Conservation (phyloP, 805 yeast genomes). For the Candida morakotiae region DNA sequence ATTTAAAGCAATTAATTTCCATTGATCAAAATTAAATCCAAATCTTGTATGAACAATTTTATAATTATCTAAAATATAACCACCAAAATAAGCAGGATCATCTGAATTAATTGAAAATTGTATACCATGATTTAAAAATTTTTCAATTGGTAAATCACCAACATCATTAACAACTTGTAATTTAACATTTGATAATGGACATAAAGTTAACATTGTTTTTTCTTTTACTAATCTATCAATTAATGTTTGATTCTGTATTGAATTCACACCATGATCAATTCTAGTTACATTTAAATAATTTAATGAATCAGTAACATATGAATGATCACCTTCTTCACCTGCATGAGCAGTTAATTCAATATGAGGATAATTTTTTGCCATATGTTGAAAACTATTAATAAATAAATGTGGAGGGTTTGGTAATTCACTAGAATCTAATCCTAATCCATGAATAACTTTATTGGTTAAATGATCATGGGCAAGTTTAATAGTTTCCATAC, state of each 20-base stretch:
- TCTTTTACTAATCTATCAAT: slow-evolving; percentile 53
- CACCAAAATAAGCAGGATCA: slow-evolving; percentile 67
- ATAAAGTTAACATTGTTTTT: slow-evolving; percentile 60
- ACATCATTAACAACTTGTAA: slow-evolving; percentile 70
- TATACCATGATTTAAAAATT: slow-evolving; percentile 59
- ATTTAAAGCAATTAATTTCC: slow-evolving; percentile 62
- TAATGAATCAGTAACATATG: slow-evolving; percentile 56
- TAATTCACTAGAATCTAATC: slow-evolving; percentile 76
- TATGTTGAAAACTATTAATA: slow-evolving; percentile 53
- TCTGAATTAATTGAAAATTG: slow-evolving; percentile 61
- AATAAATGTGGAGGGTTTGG: slow-evolving; percentile 76
- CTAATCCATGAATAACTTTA: slow-evolving; percentile 70
- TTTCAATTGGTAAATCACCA: slow-evolving; percentile 59
- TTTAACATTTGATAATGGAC: slow-evolving; percentile 76
- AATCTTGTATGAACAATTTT: slow-evolving; percentile 56
- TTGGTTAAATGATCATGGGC: slow-evolving; percentile 49
- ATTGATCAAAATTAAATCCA: slow-evolving; percentile 54
- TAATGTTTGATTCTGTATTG: slow-evolving; percentile 50
- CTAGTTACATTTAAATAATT: slow-evolving; percentile 60
- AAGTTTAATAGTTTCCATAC: slow-evolving; percentile 51
- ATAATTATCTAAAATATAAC: slow-evolving; percentile 77
- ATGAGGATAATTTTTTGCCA: slow-evolving; percentile 46
- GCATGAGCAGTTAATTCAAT: slow-evolving; percentile 79
- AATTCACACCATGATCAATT: slow-evolving; percentile 78
- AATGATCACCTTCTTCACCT: slow-evolving; percentile 83